phyloP scores from a whole-genome alignment of 2,329 filamentous ascomycete species.

The Penicillium sp. region DNA sequence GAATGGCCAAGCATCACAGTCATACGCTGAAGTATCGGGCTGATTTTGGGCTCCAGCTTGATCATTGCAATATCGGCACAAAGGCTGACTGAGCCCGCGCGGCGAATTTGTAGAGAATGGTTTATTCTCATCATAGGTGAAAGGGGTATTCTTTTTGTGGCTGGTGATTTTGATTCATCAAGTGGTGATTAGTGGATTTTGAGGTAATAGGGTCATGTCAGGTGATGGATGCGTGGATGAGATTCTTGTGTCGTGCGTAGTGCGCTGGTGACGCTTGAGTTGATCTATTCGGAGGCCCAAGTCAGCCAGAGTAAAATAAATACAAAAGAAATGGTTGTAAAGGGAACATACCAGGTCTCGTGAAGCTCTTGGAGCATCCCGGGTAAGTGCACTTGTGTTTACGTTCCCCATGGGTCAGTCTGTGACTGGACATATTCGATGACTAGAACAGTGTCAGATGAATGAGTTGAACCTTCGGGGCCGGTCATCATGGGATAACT shows the following conservation, averaged over 20 bases:
- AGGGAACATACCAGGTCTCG: constrained; percentile 34
- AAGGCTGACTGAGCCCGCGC: too few species aligned
- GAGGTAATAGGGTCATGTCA: constrained; percentile 18
- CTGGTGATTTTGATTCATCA: constrained; percentile 5
- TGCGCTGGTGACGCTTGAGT: constrained; percentile 36
- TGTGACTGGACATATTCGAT: constrained; percentile 42
- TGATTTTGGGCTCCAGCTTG: too few species aligned
- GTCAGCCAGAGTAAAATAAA: neutral
- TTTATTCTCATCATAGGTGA: too few species aligned
- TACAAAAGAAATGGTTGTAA: neutral
- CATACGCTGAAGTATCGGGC: too few species aligned
- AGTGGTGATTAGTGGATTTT: constrained; percentile 13
- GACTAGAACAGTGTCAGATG: constrained; percentile 24
- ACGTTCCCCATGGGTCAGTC: constrained; percentile 39
- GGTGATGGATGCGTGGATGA: constrained; percentile 19
- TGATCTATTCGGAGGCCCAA: constrained; percentile 25
- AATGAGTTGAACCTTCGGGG: neutral
- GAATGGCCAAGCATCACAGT: too few species aligned
- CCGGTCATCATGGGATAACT: constrained; percentile 10
- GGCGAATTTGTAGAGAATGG: too few species aligned
- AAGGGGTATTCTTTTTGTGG: too few species aligned
- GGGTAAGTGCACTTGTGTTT: constrained; percentile 37
- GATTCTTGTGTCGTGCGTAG: constrained; percentile 31
- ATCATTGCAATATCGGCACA: too few species aligned
- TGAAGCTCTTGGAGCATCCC: constrained; percentile 41